phyloP scores from a whole-genome alignment of 306 rosid genomes.

The Cicer arietinum region DNA sequence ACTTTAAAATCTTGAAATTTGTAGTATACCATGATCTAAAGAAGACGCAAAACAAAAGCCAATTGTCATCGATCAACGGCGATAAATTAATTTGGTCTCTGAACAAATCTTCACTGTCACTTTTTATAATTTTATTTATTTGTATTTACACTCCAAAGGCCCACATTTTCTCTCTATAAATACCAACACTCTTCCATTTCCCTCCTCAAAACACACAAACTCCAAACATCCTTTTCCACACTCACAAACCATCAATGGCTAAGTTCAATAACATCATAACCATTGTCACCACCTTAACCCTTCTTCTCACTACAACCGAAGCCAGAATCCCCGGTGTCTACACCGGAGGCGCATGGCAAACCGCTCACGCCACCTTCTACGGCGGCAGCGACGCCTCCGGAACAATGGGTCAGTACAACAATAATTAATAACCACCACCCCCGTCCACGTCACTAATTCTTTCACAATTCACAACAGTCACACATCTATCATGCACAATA shows the following conservation, averaged over 20 bases:
- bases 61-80: conserved; percentile 46
- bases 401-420: conserved; percentile 65
- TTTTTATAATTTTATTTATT: neutral
- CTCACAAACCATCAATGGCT: conserved; percentile 22
- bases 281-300: conserved; percentile 42
- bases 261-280: conserved; percentile 5
- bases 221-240: neutral
- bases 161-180: conserved; percentile 53
- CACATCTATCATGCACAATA: no score
- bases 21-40: no score
- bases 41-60: neutral
- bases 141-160: neutral
- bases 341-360: conserved; percentile 65
- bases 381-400: conserved; percentile 91
- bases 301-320: conserved; percentile 37
- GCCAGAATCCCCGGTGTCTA: conserved; percentile 56
- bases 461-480: neutral
- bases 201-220: conserved; percentile 28
- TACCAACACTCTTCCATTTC: conserved; percentile 44
- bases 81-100: conserved; percentile 31
- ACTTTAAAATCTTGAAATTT: no score
- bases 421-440: neutral
- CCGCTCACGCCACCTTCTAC: conserved; percentile 89
- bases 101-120: neutral
- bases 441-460: neutral